Conservation (phyloP, 225 moss, liverwort and hornwort species). For the Pseudoscleropodium purum region DNA sequence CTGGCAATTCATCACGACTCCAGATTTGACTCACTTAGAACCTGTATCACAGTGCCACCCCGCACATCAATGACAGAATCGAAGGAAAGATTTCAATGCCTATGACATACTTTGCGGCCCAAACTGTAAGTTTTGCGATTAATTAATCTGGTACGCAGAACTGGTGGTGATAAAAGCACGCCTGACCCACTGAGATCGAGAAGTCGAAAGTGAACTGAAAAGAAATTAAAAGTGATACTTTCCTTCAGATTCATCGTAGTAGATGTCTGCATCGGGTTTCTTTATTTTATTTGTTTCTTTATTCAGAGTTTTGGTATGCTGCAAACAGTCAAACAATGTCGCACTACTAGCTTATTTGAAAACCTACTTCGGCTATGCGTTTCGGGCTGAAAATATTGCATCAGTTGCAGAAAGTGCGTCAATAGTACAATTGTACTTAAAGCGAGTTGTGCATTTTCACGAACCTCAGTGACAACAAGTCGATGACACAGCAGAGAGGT, state of each 20-base stretch:
- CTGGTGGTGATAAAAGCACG: slow-evolving; percentile 69
- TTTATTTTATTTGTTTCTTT: too few species aligned
- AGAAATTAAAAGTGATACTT: slow-evolving; percentile 44
- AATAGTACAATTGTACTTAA: not conserved
- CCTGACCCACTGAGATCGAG: slow-evolving; percentile 55
- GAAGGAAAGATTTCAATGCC: not conserved
- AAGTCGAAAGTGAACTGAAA: slow-evolving; percentile 10
- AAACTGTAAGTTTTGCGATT: not conserved
- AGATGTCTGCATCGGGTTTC: slow-evolving; percentile 53
- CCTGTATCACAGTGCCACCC: not conserved
- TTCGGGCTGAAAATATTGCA: not conserved
- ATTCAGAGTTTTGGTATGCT: slow-evolving; percentile 64
- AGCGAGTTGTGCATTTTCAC: not conserved
- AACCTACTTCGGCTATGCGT: not conserved
- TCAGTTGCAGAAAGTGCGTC: not conserved
- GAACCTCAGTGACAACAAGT: slow-evolving; percentile 69
- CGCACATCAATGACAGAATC: not conserved
- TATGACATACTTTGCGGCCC: not conserved
- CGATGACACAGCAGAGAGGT: slow-evolving; percentile 58
- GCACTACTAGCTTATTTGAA: not conserved
- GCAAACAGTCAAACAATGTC: not conserved
- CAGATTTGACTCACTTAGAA: not conserved
- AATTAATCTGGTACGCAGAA: slow-evolving; percentile 15
- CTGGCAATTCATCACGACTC: not conserved
- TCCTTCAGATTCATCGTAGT: slow-evolving; percentile 52